Base-by-base conservation (phyloP, 345 rosid species). In the Theobroma cacao region DNA sequence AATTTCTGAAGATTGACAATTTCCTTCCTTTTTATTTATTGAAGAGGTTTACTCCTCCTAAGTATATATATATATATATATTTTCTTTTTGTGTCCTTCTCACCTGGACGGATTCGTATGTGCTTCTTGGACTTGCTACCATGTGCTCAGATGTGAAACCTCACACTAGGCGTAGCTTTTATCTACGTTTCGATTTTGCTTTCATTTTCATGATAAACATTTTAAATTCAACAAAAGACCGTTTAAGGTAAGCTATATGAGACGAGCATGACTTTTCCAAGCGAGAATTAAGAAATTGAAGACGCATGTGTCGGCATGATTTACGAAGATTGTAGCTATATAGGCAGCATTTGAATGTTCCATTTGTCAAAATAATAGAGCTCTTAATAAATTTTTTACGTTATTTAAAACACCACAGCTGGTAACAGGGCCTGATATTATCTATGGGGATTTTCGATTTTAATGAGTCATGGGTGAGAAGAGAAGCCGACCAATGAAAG, bases 101-200 rank as follows among this genome's bases (percentile, higher is more conserved):
- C 20, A 60, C 34, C 30, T 60, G 64, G 34, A 59, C 34, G 15
- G 7, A 59, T 59, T 59, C 20, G 20, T 5, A 30, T 30, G 33
- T 60, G 64, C 64, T 28, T 60, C 64, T 12, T 26, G 10, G 36
- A 67, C 84, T 55, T 75, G 43, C 24, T 75, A 63, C 65, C 83
- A 70, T 62, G 84, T 77, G 61, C 84, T 62, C n/a, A 6, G 43
- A 9, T 15, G 24, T 56, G 65, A 26, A 58, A 58, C 17, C 24
- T 38, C 33, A 40, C 33, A 40, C 24, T 0, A 36, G 13, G 50
- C 33, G 64, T 73, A 13, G 31, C 76, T 31, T n/a, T 50, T 30
- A 17, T 33, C 26, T 4, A 14, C 17, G 4, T 15, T 43, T 69
- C 14, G 14, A n/a, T 69, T 8, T 71, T 50, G 43, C 12, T 48